These are phyloP conservation scores for Kokia cookei DNA, from an alignment of 441 rosid species.

Conservation along the genomic window DNA sequence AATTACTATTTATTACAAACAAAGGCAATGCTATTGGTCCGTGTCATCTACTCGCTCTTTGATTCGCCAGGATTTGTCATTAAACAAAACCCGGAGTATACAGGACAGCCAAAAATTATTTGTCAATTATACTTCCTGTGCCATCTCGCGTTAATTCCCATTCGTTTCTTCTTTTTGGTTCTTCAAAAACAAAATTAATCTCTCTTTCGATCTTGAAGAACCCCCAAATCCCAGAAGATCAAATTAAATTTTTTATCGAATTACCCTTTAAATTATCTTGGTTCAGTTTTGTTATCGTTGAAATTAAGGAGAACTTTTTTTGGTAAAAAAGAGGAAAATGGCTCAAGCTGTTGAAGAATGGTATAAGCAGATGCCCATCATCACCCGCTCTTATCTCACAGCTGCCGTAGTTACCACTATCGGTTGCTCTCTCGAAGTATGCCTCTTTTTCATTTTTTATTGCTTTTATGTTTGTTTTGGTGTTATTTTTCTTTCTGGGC, in stretches of 20 bases:
- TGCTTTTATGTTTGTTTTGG: not conserved
- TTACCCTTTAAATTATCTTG: not conserved
- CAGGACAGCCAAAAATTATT: not conserved
- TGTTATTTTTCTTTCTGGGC: not conserved
- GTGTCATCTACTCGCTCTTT: constrained; percentile 23
- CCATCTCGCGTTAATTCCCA: not conserved
- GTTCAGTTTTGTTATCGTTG: not conserved
- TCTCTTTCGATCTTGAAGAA: constrained; percentile 1
- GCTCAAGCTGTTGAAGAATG: constrained; percentile 99
- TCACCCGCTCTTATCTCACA: constrained; percentile 96
- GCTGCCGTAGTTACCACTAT: constrained; percentile 90
- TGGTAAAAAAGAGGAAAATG: constrained; percentile 28
- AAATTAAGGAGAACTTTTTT: not conserved
- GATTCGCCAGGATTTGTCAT: constrained; percentile 30
- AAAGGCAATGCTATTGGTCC: constrained; percentile 11
- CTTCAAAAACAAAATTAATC: not conserved
- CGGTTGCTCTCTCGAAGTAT: constrained; percentile 94
- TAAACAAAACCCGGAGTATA: not conserved
- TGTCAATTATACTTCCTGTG: not conserved
- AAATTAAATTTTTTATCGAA: not conserved
- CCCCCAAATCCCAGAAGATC: constrained; percentile 1
- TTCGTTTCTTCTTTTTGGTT: not conserved
- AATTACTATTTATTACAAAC: not conserved
- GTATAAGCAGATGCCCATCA: constrained; percentile 98
- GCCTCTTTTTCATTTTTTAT: not conserved